Conservation (phyloP, 805 yeast genomes). For the Starmerella scarabaei region DNA sequence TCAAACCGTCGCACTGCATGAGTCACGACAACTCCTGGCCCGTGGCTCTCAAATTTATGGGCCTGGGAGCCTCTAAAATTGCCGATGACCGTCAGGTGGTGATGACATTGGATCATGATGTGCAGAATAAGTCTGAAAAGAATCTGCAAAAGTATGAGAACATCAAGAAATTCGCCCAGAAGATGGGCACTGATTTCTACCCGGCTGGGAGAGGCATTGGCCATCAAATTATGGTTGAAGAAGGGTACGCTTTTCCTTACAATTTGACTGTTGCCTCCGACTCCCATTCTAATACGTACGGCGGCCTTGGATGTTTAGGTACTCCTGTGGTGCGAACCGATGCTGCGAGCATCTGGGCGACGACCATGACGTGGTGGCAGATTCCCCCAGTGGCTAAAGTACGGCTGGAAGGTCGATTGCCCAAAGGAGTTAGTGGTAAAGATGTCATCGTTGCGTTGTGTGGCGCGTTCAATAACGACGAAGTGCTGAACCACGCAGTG, state of each 20-base stretch:
- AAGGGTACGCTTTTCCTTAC: conserved; percentile 94
- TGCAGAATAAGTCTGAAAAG: conserved; percentile 82
- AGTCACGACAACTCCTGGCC: conserved; percentile 99
- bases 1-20: conserved; percentile 95
- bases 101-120: conserved; percentile 94
- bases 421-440: conserved; percentile 83
- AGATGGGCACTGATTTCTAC: conserved; percentile 89
- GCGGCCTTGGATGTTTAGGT: conserved; percentile 91
- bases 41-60: conserved; percentile 90
- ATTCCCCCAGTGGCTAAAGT: conserved; percentile 97
- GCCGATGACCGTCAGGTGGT: conserved; percentile 84
- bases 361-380: conserved; percentile 99
- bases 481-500: conserved; percentile 58
- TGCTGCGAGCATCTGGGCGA: conserved; percentile 99
- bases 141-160: conserved; percentile 77
- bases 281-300: conserved; percentile 94
- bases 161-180: conserved; percentile 77
- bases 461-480: conserved; percentile 83
- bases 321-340: conserved; percentile 98
- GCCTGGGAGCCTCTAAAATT: conserved; percentile 77
- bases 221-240: conserved; percentile 97
- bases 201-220: conserved; percentile 99
- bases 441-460: conserved; percentile 94
- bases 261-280: conserved; percentile 93
- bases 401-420: conserved; percentile 67